Percentiles rank a stretch among this genome's conserved stretches.
These are phyloP conservation scores for Triticum dicoccoides DNA, from an alignment of 176 grass and related monocot species.

Conservation along the genomic window DNA sequence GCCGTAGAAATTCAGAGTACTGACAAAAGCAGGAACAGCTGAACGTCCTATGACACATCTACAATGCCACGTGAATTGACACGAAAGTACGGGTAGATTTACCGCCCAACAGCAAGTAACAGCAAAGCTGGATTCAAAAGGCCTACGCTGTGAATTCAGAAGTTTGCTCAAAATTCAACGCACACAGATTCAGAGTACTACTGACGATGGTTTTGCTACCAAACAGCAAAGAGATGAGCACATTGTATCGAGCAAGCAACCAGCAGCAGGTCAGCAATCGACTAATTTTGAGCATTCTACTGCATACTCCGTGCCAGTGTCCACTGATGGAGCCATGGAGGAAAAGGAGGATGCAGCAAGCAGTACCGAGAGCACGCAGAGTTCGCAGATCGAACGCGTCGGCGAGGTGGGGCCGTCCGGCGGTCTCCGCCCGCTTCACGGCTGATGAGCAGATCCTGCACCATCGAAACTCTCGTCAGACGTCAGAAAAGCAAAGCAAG, in stretches of 20 bases:
- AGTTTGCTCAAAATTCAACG: too few relatives aligned
- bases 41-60: neutral
- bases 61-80: neutral
- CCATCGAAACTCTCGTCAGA: neutral
- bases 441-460: neutral
- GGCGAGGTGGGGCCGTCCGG: constrained; percentile 5
- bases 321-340: neutral
- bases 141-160: too few relatives aligned
- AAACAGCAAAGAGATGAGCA: neutral
- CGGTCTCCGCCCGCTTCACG: neutral
- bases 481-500: neutral
- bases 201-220: neutral
- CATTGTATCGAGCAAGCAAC: neutral
- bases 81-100: neutral
- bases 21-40: neutral
- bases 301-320: neutral
- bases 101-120: neutral
- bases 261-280: neutral
- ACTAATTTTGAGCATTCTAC: neutral
- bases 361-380: constrained; percentile 54
- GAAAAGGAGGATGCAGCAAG: neutral
- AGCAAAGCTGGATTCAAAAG: too few relatives aligned
- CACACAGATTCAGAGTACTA: too few relatives aligned
- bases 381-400: constrained; percentile 45
- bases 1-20: too few relatives aligned